A percentile compares a stretch with the other conserved stretches of the same genome.
Conservation (phyloP, 75 land plant genomes). For the Pseudotsuga menziesii region DNA sequence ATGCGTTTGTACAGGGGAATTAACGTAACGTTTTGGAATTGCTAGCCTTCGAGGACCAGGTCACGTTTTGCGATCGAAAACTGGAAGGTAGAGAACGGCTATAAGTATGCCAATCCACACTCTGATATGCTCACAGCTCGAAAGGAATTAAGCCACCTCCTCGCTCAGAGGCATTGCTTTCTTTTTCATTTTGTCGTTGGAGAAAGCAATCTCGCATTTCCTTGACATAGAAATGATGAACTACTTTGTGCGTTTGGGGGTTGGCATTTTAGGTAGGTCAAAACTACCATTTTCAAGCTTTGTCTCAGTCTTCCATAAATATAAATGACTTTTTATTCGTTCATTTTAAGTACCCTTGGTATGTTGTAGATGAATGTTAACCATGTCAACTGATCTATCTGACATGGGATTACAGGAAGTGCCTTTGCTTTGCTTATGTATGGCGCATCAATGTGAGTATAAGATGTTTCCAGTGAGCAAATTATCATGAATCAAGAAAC, state of each 20-base stretch:
- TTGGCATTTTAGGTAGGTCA: neutral
- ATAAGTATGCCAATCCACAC: neutral
- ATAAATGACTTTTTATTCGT: neutral
- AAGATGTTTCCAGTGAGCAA: too few relatives aligned
- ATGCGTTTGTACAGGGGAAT: too few relatives aligned
- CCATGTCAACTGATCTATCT: neutral
- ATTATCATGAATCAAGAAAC: too few relatives aligned
- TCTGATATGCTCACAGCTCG: neutral
- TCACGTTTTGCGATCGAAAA: neutral
- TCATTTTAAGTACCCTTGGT: too few relatives aligned
- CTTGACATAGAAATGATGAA: conserved; percentile 6
- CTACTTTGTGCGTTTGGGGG: neutral
- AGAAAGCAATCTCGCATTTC: neutral
- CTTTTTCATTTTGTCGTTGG: neutral
- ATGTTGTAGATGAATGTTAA: neutral
- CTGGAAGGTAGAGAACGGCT: neutral
- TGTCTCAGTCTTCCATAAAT: neutral
- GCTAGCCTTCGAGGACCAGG: too few relatives aligned
- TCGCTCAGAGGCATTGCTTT: neutral
- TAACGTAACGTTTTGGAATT: too few relatives aligned
- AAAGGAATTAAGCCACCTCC: neutral
- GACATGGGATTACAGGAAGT: conserved; percentile 26
- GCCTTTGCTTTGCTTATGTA: conserved; percentile 47
- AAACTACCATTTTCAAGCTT: neutral
- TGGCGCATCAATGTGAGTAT: conserved; percentile 36